Base-by-base conservation (phyloP, 768 basidiomycete species). In the Tubosaeta brunneosetosa region DNA sequence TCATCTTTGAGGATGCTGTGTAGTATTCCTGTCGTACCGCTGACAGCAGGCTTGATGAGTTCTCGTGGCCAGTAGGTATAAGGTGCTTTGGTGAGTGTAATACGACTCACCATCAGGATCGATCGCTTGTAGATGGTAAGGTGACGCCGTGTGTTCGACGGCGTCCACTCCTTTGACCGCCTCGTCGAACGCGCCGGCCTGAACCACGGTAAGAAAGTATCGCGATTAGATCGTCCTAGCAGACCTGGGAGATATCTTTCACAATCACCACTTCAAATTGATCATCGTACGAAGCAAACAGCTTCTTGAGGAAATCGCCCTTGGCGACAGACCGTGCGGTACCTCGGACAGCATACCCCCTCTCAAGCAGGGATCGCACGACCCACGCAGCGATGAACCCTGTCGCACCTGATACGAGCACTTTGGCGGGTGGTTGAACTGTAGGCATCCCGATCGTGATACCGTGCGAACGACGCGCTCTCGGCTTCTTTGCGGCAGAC, bases 121-220 rank as follows among this genome's bases (percentile, higher is more conserved):
- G n/a, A 73, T 68, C 1, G 71, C 74, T 1, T 75, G 68, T 26
- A 72, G 55, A 49, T 77, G 70, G 61, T 83, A 76, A 1, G 87
- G 86, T 1, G 86, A 87, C 0, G 86, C 86, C 4, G 76, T 81
- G 60, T 89, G 88, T 34, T 73, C 76, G 47, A 93, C 80, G 0
- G 78, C 90, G 53, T 88, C 83, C 8, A 91, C 82, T 1, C 78
- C 88, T 64, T 83, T 80, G 53, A 91, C 85, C 0, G 83, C 88
- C 47, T 88, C 82, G 63, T 92, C 88, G 55, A 91, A 94, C 1
- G 84, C 86, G 8, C 79, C 81, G 3, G 77, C 77, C 82, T 84
- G 32, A 17, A 26, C n/a, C 41, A 43, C 16, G 13, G 29, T 29
- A 29, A 22, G 22, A 22, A 22, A 22, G 22, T 22, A 22, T 6